phyloP scores from a whole-genome alignment of 768 basidiomycete genomes.

The Leccinum fibrillosum region DNA sequence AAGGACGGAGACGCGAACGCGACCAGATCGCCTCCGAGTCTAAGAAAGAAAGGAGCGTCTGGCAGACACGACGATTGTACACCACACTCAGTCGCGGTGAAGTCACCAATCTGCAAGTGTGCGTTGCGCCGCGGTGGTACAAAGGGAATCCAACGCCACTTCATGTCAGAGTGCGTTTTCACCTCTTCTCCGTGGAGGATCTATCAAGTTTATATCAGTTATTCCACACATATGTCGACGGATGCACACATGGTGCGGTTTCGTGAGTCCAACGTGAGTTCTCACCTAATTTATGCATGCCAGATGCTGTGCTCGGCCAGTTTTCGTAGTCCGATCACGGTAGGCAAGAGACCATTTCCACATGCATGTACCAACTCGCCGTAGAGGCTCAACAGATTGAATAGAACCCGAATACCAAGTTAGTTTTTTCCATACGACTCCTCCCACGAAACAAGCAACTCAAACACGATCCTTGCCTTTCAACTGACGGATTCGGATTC shows the following conservation, averaged over 20 bases:
- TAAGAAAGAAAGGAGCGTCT: conserved; percentile 39
- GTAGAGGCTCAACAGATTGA: not conserved
- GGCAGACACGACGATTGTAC: conserved; percentile 61
- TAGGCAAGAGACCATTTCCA: conserved; percentile 63
- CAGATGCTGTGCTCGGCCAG: not conserved
- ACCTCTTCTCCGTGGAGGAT: conserved; percentile 4
- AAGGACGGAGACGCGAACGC: conserved; percentile 53
- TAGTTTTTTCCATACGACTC: conserved; percentile 31
- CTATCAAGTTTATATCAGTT: not conserved
- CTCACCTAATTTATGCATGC: not conserved
- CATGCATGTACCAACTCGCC: conserved; percentile 3
- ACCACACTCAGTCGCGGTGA: conserved; percentile 35
- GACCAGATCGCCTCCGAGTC: conserved; percentile 68
- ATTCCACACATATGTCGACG: conserved; percentile 66
- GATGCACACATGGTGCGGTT: conserved; percentile 60
- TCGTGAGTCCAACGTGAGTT: conserved; percentile 35
- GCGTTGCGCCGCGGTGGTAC: conserved; percentile 62
- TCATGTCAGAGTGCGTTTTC: conserved; percentile 4
- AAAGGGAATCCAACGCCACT: conserved; percentile 12
- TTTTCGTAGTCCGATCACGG: conserved; percentile 55
- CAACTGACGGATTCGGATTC: conserved; percentile 60
- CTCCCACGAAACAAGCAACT: conserved; percentile 58
- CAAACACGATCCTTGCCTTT: conserved; percentile 62
- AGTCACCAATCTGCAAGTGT: conserved; percentile 51
- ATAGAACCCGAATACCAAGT: not conserved